Percentiles rank a stretch among this genome's conserved stretches.
These are phyloP conservation scores for Penicillium robsamsonii DNA, from an alignment of 495 filamentous ascomycete genomes.

Conservation along the genomic window DNA sequence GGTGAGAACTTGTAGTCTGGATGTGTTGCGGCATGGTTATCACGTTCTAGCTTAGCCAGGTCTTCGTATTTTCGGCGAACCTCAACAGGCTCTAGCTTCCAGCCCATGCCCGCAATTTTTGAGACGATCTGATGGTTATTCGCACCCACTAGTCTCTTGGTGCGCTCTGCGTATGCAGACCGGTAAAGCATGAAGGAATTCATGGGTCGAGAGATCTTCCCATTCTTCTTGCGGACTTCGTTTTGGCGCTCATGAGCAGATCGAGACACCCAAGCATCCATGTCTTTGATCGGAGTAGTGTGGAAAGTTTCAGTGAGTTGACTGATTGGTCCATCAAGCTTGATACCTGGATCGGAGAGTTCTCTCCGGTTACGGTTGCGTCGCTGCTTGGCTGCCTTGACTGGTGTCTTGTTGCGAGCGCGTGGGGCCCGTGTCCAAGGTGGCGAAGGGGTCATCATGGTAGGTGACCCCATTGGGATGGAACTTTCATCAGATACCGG, in stretches of 20 bases:
- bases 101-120: conserved; percentile 75
- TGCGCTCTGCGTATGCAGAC: conserved; percentile 83
- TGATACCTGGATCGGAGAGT: neutral
- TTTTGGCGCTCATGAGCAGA: conserved; percentile 64
- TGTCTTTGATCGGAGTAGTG: conserved; percentile 65
- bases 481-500: conserved; percentile 22
- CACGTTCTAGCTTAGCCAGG: conserved; percentile 76
- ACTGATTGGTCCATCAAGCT: conserved; percentile 62
- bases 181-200: conserved; percentile 99
- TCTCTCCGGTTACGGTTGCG: conserved; percentile 7
- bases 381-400: conserved; percentile 10
- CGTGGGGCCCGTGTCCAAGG: conserved; percentile 13
- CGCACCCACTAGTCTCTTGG: conserved; percentile 76
- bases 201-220: conserved; percentile 88
- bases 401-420: neutral
- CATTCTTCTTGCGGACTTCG: conserved; percentile 62
- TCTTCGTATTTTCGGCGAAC: conserved; percentile 77
- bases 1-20: conserved; percentile 96
- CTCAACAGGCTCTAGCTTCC: conserved; percentile 72
- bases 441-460: neutral
- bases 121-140: conserved; percentile 97
- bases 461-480: conserved; percentile 7
- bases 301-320: conserved; percentile 67
- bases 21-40: conserved; percentile 81
- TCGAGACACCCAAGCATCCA: conserved; percentile 78